Evolutionary conservation across 768 basidiomycete genomes (phyloP).

Genomic region (Cystofilobasidium ferigula): DNA sequence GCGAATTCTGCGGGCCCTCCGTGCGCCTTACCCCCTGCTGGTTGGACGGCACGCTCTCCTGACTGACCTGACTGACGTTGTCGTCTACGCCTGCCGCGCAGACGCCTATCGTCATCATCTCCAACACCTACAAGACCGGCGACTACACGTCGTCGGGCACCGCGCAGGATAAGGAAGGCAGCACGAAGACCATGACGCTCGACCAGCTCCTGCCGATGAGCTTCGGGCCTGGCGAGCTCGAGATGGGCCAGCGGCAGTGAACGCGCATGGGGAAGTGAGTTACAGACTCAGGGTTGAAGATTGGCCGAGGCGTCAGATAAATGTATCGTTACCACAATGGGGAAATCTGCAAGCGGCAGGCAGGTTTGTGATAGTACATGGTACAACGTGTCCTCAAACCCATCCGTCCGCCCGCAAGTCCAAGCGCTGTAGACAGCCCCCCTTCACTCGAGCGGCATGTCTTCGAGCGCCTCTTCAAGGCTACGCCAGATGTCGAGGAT

Average conservation of each 20-base stretch:
- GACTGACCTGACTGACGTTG: slow-evolving; percentile 44
- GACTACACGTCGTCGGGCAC: slow-evolving; percentile 36
- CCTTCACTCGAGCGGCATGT: slow-evolving; percentile 72
- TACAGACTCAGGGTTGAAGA: background rate
- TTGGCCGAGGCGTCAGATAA: background rate
- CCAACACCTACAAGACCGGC: slow-evolving; percentile 36
- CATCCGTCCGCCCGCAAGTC: too few relatives aligned
- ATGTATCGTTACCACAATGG: too few relatives aligned
- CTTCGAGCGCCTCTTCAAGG: slow-evolving; percentile 56
- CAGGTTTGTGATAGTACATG: too few relatives aligned
- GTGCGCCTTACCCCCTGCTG: slow-evolving; percentile 17
- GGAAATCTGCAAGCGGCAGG: too few relatives aligned
- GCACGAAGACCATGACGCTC: slow-evolving; percentile 53
- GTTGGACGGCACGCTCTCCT: background rate
- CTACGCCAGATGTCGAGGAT: slow-evolving; percentile 64
- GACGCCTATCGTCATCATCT: slow-evolving; percentile 43
- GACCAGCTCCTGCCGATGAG: slow-evolving; percentile 68
- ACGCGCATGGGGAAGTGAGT: too few relatives aligned
- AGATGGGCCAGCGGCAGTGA: slow-evolving; percentile 29
- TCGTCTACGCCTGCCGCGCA: slow-evolving; percentile 21
- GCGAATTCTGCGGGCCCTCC: slow-evolving; percentile 67
- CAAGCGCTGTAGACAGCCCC: background rate
- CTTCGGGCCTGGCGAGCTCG: slow-evolving; percentile 77
- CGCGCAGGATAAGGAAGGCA: slow-evolving; percentile 37
- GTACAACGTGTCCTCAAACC: too few relatives aligned